A percentile compares a stretch with the other conserved stretches of the same genome.
These are phyloP conservation scores for Pythium utonaiense DNA, from an alignment of 352 stramenopile species.

Conservation along the genomic window DNA sequence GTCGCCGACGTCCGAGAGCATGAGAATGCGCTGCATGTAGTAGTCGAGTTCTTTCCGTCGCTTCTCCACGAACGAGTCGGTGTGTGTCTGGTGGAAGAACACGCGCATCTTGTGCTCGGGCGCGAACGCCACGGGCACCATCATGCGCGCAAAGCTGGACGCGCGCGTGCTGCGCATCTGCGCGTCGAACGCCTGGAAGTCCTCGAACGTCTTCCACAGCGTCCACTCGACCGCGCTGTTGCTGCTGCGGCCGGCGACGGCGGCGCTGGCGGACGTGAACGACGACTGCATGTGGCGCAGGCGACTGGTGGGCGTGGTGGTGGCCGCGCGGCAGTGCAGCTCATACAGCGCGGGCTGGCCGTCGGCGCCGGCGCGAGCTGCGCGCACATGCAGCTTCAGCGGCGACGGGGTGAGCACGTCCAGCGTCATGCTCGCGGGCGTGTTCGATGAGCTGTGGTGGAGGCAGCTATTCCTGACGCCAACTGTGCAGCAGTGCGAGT, in stretches of 20 bases:
- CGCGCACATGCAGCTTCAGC: conserved; percentile 25
- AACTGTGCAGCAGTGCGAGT: too few species aligned
- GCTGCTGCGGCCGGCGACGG: neutral
- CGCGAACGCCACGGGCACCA: conserved; percentile 78
- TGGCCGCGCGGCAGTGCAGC: conserved; percentile 14
- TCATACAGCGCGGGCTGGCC: conserved; percentile 17
- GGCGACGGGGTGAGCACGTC: conserved; percentile 27
- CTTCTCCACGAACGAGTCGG: conserved; percentile 66
- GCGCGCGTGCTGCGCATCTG: conserved; percentile 47
- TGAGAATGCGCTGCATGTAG: conserved; percentile 79
- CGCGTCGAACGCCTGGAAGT: conserved; percentile 72
- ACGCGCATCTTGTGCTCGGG: conserved; percentile 59
- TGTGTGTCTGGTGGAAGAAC: conserved; percentile 76
- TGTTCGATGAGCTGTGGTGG: too few species aligned
- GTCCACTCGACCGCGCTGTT: conserved; percentile 55
- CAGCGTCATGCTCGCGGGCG: conserved; percentile 17
- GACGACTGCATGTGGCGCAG: conserved; percentile 1
- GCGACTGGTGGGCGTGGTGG: neutral
- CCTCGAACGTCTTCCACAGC: conserved; percentile 76
- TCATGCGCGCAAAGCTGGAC: conserved; percentile 73
- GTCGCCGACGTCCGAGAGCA: conserved; percentile 66
- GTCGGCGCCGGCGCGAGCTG: conserved; percentile 17
- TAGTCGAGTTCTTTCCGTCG: conserved; percentile 77
- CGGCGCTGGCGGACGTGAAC: neutral
- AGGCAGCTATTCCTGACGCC: too few species aligned